Evolutionary conservation across 164 flowering plant species (phyloP).

Genomic region (Taxillus chinensis): DNA sequence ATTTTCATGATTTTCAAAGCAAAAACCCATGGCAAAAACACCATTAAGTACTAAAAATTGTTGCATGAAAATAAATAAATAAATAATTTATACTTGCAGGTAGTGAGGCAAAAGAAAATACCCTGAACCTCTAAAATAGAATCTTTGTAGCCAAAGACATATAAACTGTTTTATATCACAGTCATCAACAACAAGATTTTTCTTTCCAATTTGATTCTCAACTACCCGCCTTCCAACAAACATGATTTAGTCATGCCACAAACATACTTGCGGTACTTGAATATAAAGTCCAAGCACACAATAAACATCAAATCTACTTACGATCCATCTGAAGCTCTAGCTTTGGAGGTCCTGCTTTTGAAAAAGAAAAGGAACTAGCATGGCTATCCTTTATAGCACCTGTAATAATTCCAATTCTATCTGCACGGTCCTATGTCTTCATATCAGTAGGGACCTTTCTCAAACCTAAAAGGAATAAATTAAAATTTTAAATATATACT

Average conservation of each 20-base stretch:
- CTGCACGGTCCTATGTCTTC: conserved; percentile 90
- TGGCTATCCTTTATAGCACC: conserved; percentile 43
- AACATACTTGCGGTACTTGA: conserved; percentile 2
- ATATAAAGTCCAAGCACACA: background rate
- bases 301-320: conserved; percentile 46
- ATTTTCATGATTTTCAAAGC: no score
- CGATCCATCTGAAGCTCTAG: conserved; percentile 97
- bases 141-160: conserved; percentile 91
- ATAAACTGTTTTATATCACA: conserved; percentile 93
- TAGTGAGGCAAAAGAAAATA: conserved; percentile 12
- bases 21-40: background rate
- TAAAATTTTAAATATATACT: background rate
- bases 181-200: conserved; percentile 78
- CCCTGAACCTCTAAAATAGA: conserved; percentile 91
- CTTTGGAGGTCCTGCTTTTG: conserved; percentile 84
- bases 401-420: conserved; percentile 63
- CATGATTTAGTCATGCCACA: conserved; percentile 2
- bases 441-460: conserved; percentile 66
- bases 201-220: conserved; percentile 91
- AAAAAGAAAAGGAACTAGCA: conserved; percentile 40
- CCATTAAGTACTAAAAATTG: background rate
- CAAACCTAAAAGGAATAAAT: conserved; percentile 33
- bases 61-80: background rate
- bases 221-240: conserved; percentile 75
- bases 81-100: background rate